Evolutionary conservation across 2,329 filamentous ascomycete species (phyloP), one percentile per base, ranked within the genome.

Genomic region (Ustulina deusta): DNA sequence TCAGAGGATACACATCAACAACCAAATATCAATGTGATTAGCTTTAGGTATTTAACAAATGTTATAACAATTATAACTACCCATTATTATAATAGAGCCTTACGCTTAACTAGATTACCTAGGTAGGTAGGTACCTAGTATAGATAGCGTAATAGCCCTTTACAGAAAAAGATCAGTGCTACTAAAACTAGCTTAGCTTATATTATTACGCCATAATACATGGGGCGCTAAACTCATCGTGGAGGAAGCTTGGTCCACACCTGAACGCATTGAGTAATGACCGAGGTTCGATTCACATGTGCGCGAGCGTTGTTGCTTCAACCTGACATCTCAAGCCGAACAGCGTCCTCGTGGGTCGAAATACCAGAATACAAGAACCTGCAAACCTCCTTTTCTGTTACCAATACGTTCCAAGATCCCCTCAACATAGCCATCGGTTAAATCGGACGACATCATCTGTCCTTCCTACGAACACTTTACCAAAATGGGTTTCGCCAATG

Each of bases 401-500:
- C 51, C 6, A 65, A 48, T n/a, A 25, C 22, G 55, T 51, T 20
- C 46, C 54, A 20, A 38, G 17, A 13, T 63, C n/a, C 60, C 25
- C 51, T n/a, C 38, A 52, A 65, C 36, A 32, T 40, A 58, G 40
- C 13, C 40, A 20, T 25, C 38, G n/a, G 7, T 51, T 51, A 44
- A 40, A 22, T 44, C 58, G 20, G 20, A n/a, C 57, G 29, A 48
- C 44, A 63, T n/a, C 29, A 49, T 42, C 36, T 49, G 20, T 52
- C 40, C 64, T 36, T 56, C 38, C 22, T 40, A 51, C 61, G 2
- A 49, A 51, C 49, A 58, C 27, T 70, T 51, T 20, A 60, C 29
- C 81, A 86, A 73, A 74, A 93, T 93, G 91, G 85, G 89, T 86
- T 86, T 93, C 82, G 90, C 90, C 82, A 90, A 91, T 83, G 87